These are phyloP conservation scores for Aspergillus ellipticus DNA, from an alignment of 495 filamentous ascomycete genomes.

Conservation along the genomic window DNA sequence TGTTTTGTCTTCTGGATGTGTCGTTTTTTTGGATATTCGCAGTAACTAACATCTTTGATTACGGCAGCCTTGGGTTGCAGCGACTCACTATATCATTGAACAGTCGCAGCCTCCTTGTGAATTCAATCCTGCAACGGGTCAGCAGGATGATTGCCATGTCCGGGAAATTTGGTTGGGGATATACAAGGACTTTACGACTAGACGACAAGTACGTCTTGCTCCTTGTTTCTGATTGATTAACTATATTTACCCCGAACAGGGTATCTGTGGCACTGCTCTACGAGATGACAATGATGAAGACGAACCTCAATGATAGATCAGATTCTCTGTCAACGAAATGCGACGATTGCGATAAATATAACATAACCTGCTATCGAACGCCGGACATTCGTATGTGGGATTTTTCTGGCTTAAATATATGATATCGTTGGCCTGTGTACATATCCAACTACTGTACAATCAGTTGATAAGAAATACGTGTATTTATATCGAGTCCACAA, in stretches of 20 bases:
- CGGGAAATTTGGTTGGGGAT: constrained; percentile 6
- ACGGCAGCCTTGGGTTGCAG: constrained; percentile 1
- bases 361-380: too few relatives aligned
- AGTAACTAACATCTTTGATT: background rate
- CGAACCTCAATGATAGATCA: too few relatives aligned
- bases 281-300: background rate
- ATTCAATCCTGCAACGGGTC: background rate
- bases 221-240: background rate
- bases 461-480: too few relatives aligned
- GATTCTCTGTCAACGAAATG: too few relatives aligned
- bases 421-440: too few relatives aligned
- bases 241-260: background rate
- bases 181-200: constrained; percentile 6
- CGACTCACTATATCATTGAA: background rate
- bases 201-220: constrained; percentile 5
- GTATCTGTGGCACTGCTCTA: background rate
- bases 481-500: too few relatives aligned
- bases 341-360: too few relatives aligned
- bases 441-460: too few relatives aligned
- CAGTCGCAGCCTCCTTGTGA: constrained; percentile 1
- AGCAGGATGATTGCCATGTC: constrained; percentile 5
- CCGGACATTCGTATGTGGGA: too few relatives aligned
- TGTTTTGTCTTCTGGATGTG: background rate
- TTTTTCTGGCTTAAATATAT: too few relatives aligned
- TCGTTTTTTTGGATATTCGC: background rate